Conservation (phyloP, 2,329 filamentous ascomycete species). For the Truncatella angustata region DNA sequence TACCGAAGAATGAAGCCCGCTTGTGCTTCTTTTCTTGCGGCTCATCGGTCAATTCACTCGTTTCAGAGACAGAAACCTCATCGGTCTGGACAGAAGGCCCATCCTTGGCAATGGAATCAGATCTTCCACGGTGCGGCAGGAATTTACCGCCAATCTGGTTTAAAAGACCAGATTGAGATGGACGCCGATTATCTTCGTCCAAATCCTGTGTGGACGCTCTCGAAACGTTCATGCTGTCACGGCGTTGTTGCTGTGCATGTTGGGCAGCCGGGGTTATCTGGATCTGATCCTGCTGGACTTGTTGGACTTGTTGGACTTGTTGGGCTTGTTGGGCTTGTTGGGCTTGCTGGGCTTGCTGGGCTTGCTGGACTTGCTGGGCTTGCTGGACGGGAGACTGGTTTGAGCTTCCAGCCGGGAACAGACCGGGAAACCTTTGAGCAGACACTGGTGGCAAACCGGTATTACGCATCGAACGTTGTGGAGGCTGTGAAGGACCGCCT, state of each 20-base stretch:
- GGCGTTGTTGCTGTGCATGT: constrained; percentile 8
- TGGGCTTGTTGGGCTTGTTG: no score
- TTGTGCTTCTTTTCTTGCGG: constrained; percentile 32
- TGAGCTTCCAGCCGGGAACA: constrained; percentile 35
- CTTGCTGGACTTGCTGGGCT: constrained; percentile 14
- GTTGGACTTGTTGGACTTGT: no score
- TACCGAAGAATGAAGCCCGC: constrained; percentile 38
- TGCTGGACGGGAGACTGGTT: constrained; percentile 18
- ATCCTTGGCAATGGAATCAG: constrained; percentile 27
- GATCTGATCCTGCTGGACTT: constrained; percentile 18
- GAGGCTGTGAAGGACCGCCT: constrained; percentile 15
- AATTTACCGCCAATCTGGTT: constrained; percentile 49
- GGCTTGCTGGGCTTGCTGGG: not conserved
- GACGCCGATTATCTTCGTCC: constrained; percentile 36
- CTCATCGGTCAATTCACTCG: constrained; percentile 38
- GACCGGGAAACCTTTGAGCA: constrained; percentile 46
- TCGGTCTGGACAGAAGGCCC: constrained; percentile 30
- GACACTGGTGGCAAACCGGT: constrained; percentile 46
- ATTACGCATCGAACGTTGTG: constrained; percentile 20
- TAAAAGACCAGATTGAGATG: constrained; percentile 37
- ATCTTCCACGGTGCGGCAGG: constrained; percentile 26
- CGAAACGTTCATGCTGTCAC: constrained; percentile 24
- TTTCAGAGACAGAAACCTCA: constrained; percentile 40
- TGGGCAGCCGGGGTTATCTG: constrained; percentile 9
- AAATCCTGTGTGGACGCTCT: constrained; percentile 39